Conservation (phyloP, 352 stramenopile species). For the Elongisporangium prolatum region DNA sequence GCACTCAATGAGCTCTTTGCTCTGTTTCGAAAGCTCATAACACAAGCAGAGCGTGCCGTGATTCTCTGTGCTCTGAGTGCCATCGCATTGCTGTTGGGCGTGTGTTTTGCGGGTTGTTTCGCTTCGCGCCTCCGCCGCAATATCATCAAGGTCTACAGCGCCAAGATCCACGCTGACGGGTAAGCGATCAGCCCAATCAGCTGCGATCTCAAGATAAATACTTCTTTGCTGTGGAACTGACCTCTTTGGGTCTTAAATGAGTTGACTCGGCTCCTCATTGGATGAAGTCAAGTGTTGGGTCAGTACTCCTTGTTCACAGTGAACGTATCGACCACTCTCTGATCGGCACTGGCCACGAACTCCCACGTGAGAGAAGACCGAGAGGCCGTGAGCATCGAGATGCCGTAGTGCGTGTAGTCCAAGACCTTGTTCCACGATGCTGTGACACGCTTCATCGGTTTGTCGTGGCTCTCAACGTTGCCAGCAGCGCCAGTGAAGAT, state of each 20-base stretch:
- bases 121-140: constrained; percentile 40
- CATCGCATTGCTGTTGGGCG: constrained; percentile 18
- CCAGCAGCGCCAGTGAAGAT: constrained; percentile 27
- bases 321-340: constrained; percentile 26
- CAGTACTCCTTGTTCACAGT: constrained; percentile 22
- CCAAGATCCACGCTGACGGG: constrained; percentile 2
- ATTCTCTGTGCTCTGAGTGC: constrained; percentile 25
- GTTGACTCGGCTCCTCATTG: no score
- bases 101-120: constrained; percentile 37
- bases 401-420: constrained; percentile 27
- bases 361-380: constrained; percentile 28
- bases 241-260: no score
- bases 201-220: no score
- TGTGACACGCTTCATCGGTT: constrained; percentile 1
- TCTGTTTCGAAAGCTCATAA: constrained; percentile 41
- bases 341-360: constrained; percentile 22
- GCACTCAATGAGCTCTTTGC: constrained; percentile 39
- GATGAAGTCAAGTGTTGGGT: no score
- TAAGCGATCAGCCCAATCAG: constrained; percentile 2
- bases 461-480: constrained; percentile 6
- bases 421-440: constrained; percentile 23
- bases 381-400: constrained; percentile 24
- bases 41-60: constrained; percentile 26
- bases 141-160: constrained; percentile 52
- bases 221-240: no score